Evolutionary conservation across 106 monocot genomes (phyloP), one percentile per base, ranked within the genome.

Genomic region (Dactylorhiza incarnata): DNA sequence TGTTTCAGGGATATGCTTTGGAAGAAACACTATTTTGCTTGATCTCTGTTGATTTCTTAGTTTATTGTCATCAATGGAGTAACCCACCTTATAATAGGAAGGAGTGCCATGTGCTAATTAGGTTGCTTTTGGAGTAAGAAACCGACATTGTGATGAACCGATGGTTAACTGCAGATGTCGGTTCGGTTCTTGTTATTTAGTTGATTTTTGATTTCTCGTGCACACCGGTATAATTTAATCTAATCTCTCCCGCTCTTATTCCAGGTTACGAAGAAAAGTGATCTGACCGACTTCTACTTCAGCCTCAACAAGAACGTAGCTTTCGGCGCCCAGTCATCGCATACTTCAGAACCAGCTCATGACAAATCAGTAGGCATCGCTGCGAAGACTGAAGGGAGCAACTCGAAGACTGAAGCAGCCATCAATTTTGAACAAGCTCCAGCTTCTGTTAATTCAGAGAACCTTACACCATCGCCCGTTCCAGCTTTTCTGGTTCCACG

Each of bases 251-350:
- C 47, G 16, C 76, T 70, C n/a, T 58, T 15, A 74, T 49, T 74
- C 8, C 26, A 92, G 95, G 92, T 95, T 26, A 96, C 95, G 3
- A 97, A 97, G 85, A 90, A 82, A 63, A 81, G 78, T 22, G 89
- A 92, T 77, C 74, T 91, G 76, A 89, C 83, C 20, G 93, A 88
- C 54, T 97, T 97, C 78, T 94, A 93, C 77, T 94, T 97, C 76
- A 58, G 91, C 26, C 84, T 97, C n/a, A 55, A 75, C 65, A 89
- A 94, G 72, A 97, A 93, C 72, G 81, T 97, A 9, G 96, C 96
- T 74, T 89, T 97, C 80, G 96, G 96, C 73, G 93, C 80, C 5
- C 56, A 46, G 5, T 49, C 45, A 23, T 63, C 56, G 46, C 63
- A 76, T 11, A 49, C 66, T 25, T 74, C 56, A 55, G 87, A 84